Evolutionary conservation across 2,329 filamentous ascomycete species (phyloP), one percentile per base, ranked within the genome.

Genomic region (Ilyonectria sp.): DNA sequence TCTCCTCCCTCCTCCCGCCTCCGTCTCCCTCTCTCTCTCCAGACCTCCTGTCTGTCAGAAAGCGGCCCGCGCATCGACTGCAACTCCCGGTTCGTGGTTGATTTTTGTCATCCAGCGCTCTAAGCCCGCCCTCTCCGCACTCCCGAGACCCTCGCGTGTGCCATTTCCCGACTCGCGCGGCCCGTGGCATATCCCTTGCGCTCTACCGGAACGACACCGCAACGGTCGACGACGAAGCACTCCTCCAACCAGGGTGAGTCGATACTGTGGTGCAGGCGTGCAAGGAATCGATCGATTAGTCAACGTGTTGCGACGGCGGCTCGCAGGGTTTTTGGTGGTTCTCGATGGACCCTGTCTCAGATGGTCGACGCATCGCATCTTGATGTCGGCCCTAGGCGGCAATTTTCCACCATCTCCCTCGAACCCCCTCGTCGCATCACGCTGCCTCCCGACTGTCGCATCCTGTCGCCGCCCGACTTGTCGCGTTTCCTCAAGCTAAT

Each of bases 91-190:
- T 72, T 50, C 35, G 65, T 65, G 55, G 68, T 69, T 64, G 47
- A 60, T 62, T 67, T 71, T 68, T 73, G 53, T 63, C 56, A 57
- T 69, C 56, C 67, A 63, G 73, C 74, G 70, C 71, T 62, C 71
- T 52, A 60, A 56, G 35, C 54, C 64, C 71, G 68, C 66, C 64
- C 64, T 71, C 72, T 70, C 69, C 74, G 74, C 73, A 66, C 63
- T 70, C 58, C 70, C 73, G 73, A 76, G 59, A 73, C 60, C 62
- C 70, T 74, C 69, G 69, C 68, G 73, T 74, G 74, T 74, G 75
- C 70, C 68, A 69, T 70, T 57, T 74, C 63, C 71, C 73, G 69
- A 74, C 67, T 68, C 65, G 61, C 68, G 72, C 71, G 67, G 67
- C 67, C 66, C 63, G 74, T 68, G 69, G 65, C 68, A 54, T 67